Conservation (phyloP, 805 yeast species). For the Lipomyces japonicus region DNA sequence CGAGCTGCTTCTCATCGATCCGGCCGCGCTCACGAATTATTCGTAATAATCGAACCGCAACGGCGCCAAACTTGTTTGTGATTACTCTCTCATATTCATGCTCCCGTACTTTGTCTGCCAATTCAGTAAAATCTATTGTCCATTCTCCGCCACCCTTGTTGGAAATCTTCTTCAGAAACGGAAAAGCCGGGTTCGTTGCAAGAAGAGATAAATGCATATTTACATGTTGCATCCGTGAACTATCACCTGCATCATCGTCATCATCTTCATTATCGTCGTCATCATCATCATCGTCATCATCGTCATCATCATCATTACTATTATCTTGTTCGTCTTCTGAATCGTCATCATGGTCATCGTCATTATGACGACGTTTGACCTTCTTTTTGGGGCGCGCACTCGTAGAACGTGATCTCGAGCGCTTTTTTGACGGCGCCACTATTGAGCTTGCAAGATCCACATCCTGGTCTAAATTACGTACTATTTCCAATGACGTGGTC, state of each 20-base stretch:
- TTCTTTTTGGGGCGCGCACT: slow-evolving; percentile 28
- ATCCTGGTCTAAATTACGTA: slow-evolving; percentile 22
- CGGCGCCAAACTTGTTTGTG: slow-evolving; percentile 40
- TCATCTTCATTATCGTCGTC: slow-evolving; percentile 20
- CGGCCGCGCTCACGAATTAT: slow-evolving; percentile 67
- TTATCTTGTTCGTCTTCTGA: slow-evolving; percentile 38
- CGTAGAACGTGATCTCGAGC: not conserved
- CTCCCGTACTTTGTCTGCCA: slow-evolving; percentile 33
- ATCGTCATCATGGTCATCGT: slow-evolving; percentile 35
- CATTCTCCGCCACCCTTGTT: slow-evolving; percentile 50
- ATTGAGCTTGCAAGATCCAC: slow-evolving; percentile 28
- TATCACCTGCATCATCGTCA: slow-evolving; percentile 11
- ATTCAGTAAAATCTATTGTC: slow-evolving; percentile 39
- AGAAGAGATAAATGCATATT: slow-evolving; percentile 62
- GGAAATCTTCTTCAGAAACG: slow-evolving; percentile 57
- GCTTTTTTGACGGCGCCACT: slow-evolving; percentile 12
- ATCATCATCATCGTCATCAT: slow-evolving; percentile 7
- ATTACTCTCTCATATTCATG: slow-evolving; percentile 39
- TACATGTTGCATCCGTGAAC: slow-evolving; percentile 11
- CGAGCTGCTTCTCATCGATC: slow-evolving; percentile 77
- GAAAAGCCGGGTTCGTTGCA: slow-evolving; percentile 46
- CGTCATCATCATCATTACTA: slow-evolving; percentile 9
- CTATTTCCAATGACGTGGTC: slow-evolving; percentile 40
- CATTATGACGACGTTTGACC: slow-evolving; percentile 31
- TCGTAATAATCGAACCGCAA: slow-evolving; percentile 69